phyloP scores from a whole-genome alignment of 352 stramenopile genomes.

The Pseudoperonospora humuli region DNA sequence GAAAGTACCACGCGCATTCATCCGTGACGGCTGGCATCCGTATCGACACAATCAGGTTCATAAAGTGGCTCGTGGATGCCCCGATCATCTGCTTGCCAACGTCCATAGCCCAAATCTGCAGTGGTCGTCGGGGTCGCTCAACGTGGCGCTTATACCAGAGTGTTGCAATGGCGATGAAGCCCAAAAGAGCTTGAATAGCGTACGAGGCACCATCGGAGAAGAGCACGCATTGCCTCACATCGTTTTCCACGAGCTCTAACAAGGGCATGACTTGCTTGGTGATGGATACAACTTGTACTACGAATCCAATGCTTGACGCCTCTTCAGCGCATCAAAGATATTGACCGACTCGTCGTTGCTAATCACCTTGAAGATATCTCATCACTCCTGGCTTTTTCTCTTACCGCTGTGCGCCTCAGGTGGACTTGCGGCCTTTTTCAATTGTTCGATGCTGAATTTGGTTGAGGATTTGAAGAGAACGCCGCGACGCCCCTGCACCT shows the following conservation, averaged over 20 bases:
- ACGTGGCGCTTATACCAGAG: conserved; percentile 84
- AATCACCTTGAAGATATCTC: too few species aligned
- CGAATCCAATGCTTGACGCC: too few species aligned
- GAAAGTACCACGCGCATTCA: too few species aligned
- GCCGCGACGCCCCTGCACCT: conserved; percentile 39
- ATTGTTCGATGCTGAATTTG: conserved; percentile 59
- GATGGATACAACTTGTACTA: neutral
- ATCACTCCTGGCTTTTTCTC: too few species aligned
- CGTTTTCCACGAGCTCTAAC: conserved; percentile 8
- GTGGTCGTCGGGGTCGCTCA: conserved; percentile 23
- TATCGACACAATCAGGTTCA: conserved; percentile 60
- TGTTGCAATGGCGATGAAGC: conserved; percentile 52
- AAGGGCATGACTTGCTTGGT: conserved; percentile 7
- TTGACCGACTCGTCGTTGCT: conserved; percentile 5
- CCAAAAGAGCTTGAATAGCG: conserved; percentile 1
- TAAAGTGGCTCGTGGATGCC: conserved; percentile 53
- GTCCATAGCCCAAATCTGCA: conserved; percentile 76
- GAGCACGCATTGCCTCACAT: conserved; percentile 22
- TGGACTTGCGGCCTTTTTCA: conserved; percentile 37
- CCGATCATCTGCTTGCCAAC: conserved; percentile 81
- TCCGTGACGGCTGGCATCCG: too few species aligned
- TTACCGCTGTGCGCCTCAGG: conserved; percentile 13
- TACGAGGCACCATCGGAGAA: neutral
- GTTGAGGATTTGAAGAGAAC: conserved; percentile 79
- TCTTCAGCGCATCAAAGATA: too few species aligned